Conservation (phyloP, 2,329 filamentous ascomycete species). For the Cephalotrichum gorgonifer region DNA sequence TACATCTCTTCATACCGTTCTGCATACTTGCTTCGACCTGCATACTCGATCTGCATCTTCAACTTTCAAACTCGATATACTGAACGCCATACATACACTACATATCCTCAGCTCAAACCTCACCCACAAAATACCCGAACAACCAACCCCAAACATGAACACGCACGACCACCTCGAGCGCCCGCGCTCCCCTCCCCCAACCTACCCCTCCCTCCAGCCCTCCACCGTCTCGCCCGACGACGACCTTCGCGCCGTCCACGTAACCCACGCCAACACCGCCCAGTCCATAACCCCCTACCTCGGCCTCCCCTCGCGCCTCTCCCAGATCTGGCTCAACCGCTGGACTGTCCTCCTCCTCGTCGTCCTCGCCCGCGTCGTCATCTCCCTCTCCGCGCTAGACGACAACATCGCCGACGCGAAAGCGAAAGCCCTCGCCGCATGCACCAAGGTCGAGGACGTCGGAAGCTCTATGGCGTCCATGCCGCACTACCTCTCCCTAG, state of each 20-base stretch:
- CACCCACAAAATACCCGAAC: not conserved
- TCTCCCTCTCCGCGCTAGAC: conserved; percentile 64
- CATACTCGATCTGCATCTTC: too few species aligned
- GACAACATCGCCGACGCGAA: conserved; percentile 67
- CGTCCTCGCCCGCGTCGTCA: conserved; percentile 69
- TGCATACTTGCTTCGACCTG: too few species aligned
- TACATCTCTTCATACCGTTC: too few species aligned
- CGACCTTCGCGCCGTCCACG: conserved; percentile 18
- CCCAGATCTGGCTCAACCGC: conserved; percentile 94
- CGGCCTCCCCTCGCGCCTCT: conserved; percentile 77
- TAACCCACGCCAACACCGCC: conserved; percentile 42
- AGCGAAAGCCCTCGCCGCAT: conserved; percentile 74
- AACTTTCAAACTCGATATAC: too few species aligned
- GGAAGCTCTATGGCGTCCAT: conserved; percentile 96
- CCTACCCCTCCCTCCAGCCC: conserved; percentile 14
- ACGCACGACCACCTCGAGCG: not conserved
- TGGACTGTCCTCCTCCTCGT: conserved; percentile 89
- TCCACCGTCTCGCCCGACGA: conserved; percentile 23
- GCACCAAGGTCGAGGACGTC: conserved; percentile 82
- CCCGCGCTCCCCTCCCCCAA: not conserved
- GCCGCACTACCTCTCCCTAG: conserved; percentile 86
- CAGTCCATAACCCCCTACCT: conserved; percentile 81
- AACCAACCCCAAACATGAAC: not conserved
- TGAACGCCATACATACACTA: not conserved
- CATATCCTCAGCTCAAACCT: not conserved